Evolutionary conservation across 345 rosid genomes (phyloP), one percentile per base, ranked within the genome.

Genomic region (Brassica juncea): DNA sequence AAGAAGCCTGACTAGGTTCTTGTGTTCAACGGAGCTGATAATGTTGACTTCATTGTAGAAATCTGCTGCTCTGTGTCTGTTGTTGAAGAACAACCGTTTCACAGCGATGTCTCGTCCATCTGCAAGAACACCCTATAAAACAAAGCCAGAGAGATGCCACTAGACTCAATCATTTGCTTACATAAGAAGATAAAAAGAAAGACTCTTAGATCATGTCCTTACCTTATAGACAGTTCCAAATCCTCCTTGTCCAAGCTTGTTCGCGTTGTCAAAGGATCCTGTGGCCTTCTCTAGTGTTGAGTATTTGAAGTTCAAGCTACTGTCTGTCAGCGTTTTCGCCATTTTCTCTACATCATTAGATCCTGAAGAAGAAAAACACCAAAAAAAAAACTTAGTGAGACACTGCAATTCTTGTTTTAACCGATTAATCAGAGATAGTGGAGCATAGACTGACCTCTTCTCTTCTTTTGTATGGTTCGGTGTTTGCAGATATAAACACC

Each of bases 221-320:
- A 90, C 99, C 93, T 94, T 92, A 77, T 94, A 92, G 34, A 94
- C 99, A 68, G 96, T 88, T 66, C 99, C 99, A 62, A 89, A 92
- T 31, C 97, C 99, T 59, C 99, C 99, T 78, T 94, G 99, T 66
- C 99, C 99, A 21, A 92, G 95, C 86, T 92, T 92, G 85, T 94
- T 92, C 9, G 78, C 85, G 0, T 54, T 73, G 30, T 82, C 88
- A 64, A 94, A 94, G 2, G 92, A 89, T 66, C 84, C 92, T 5
- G 99, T 94, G 1, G 98, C 95, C 55, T 87, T 93, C 86, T 92
- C 99, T 1, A 94, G 86, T 27, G 88, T 88, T 4, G 97, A 91
- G 86, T 90, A 94, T 77, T 92, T 94, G 87, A 94, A 92, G 84
- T 92, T 90, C 87, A 94, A 84, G 90, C 91, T 91, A 60, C 92